These are phyloP conservation scores for Ascochyta clinopodiicola DNA, from an alignment of 2,329 filamentous ascomycete genomes.

Conservation along the genomic window DNA sequence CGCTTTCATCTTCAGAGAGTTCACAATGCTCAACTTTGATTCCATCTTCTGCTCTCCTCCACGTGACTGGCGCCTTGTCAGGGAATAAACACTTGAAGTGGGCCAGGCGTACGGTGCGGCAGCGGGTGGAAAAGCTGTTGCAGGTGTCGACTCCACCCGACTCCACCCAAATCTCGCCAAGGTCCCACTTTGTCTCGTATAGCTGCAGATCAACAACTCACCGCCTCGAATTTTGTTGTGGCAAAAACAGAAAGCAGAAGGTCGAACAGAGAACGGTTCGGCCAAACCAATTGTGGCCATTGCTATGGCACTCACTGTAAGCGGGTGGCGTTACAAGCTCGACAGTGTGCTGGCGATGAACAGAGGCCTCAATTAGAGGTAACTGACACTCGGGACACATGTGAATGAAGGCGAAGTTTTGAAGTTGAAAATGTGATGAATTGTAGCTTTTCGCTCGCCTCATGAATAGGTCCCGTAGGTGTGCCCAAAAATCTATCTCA, in stretches of 20 bases:
- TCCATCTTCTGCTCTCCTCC: background rate
- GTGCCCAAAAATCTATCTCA: conserved; percentile 13
- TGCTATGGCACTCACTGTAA: too few species aligned
- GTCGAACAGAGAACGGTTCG: background rate
- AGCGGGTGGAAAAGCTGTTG: conserved; percentile 18
- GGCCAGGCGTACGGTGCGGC: conserved; percentile 14
- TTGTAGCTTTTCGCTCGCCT: conserved; percentile 16
- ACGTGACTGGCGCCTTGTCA: background rate
- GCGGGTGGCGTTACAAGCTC: too few species aligned
- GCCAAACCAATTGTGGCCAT: background rate
- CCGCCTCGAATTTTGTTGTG: conserved; percentile 16
- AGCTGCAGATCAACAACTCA: conserved; percentile 11
- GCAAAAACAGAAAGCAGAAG: conserved; percentile 14
- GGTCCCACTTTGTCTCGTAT: conserved; percentile 7
- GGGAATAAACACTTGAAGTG: conserved; percentile 8
- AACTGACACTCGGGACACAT: background rate
- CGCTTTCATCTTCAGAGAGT: background rate
- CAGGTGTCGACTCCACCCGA: conserved; percentile 9
- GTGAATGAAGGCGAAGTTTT: background rate
- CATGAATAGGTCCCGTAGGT: conserved; percentile 18
- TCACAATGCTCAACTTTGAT: background rate
- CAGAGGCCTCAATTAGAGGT: too few species aligned
- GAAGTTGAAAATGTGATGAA: conserved; percentile 6
- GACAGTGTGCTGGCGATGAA: too few species aligned
- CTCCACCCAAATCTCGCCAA: background rate